Conservation (phyloP, 2,329 filamentous ascomycete species). For the Sordariomycetes sp. region DNA sequence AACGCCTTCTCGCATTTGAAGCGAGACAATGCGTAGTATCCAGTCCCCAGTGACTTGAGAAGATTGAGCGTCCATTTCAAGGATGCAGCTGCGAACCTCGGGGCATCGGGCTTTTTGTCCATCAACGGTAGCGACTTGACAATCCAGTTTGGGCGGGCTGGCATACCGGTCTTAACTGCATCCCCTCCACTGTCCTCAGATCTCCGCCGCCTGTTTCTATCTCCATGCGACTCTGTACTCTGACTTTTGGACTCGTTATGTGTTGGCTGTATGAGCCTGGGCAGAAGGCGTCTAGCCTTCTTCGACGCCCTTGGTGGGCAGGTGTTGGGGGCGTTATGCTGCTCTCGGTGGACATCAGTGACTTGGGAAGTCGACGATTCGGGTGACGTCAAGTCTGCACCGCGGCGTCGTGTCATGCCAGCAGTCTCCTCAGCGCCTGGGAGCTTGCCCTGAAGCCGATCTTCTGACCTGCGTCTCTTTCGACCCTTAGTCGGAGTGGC, state of each 20-base stretch:
- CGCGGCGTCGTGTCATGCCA: not conserved
- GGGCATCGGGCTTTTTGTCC: not conserved
- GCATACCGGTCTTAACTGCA: not conserved
- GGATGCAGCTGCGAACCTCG: constrained; percentile 38
- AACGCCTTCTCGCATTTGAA: constrained; percentile 72
- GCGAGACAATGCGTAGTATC: constrained; percentile 64
- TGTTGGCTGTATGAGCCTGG: not conserved
- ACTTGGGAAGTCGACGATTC: not conserved
- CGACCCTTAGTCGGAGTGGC: not conserved
- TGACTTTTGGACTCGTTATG: not conserved
- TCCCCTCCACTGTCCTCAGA: not conserved
- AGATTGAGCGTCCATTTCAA: constrained; percentile 67
- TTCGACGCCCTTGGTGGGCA: not conserved
- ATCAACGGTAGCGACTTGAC: not conserved
- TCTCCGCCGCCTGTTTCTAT: not conserved
- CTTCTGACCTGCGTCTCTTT: not conserved
- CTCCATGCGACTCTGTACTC: not conserved
- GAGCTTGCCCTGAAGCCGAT: not conserved
- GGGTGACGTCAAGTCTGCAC: not conserved
- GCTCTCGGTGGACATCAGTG: not conserved
- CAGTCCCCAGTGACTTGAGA: constrained; percentile 68
- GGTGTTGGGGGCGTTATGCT: not conserved
- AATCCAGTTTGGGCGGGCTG: not conserved
- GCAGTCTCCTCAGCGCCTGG: not conserved
- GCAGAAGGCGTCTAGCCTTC: not conserved